Conservation (phyloP, 1,284 basidiomycete species). For the Inonotus obliquus region DNA sequence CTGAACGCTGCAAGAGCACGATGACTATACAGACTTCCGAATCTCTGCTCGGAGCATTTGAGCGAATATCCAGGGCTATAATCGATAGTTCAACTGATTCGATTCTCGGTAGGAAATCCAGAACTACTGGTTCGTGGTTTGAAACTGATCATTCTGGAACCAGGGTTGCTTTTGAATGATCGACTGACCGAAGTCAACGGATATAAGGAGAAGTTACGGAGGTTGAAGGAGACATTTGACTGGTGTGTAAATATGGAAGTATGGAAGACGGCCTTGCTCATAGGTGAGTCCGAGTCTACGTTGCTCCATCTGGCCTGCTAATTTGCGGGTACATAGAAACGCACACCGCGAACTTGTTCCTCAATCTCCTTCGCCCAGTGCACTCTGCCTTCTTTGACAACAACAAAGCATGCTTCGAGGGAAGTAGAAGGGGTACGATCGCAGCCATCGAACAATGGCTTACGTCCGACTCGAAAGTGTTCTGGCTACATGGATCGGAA, state of each 20-base stretch:
- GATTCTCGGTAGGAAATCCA: not conserved
- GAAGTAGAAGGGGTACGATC: not conserved
- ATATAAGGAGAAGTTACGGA: not conserved
- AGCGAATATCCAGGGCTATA: not conserved
- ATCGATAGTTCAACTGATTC: not conserved
- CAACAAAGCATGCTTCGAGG: not conserved
- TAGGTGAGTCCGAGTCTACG: not conserved
- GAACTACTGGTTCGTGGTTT: too few relatives aligned
- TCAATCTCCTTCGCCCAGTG: not conserved
- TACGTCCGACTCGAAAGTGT: slow-evolving; percentile 22
- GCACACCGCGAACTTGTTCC: not conserved
- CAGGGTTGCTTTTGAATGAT: not conserved
- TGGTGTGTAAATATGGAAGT: not conserved
- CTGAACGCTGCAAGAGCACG: not conserved
- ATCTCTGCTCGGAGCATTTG: not conserved
- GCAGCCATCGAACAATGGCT: not conserved
- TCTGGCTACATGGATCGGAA: slow-evolving; percentile 31
- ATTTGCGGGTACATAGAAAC: not conserved
- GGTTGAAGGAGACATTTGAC: not conserved
- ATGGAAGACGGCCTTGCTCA: not conserved
- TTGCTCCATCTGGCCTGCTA: not conserved
- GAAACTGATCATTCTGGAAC: not conserved
- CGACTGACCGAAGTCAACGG: not conserved
- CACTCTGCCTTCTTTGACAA: not conserved
- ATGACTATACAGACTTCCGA: not conserved